Conservation (phyloP, 1,284 basidiomycete species). For the Leccinum olivaceoglutinosum region DNA sequence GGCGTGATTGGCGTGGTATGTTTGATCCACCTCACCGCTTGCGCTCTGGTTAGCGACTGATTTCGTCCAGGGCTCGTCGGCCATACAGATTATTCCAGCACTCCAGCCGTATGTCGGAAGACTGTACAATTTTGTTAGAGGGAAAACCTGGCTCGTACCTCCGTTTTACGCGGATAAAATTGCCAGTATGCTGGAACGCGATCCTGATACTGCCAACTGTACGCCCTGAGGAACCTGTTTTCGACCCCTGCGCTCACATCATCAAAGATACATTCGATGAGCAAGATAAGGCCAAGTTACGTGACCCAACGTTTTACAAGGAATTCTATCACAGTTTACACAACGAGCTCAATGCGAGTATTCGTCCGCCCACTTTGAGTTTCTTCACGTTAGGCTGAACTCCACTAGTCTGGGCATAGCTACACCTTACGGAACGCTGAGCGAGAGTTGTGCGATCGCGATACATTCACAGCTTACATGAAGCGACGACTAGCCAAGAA, state of each 20-base stretch:
- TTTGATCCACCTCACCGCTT: background rate
- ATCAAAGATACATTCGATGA: constrained; percentile 45
- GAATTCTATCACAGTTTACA: constrained; percentile 49
- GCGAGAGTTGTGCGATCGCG: constrained; percentile 33
- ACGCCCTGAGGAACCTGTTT: constrained; percentile 11
- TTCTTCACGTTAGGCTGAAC: background rate
- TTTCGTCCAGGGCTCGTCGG: constrained; percentile 52
- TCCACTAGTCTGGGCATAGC: constrained; percentile 39
- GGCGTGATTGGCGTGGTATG: constrained; percentile 58
- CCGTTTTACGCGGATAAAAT: constrained; percentile 38
- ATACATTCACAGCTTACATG: constrained; percentile 46
- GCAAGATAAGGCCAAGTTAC: constrained; percentile 46
- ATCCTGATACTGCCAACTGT: constrained; percentile 39
- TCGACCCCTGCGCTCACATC: background rate
- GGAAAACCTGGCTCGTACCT: constrained; percentile 56
- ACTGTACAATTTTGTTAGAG: constrained; percentile 54
- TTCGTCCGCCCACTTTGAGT: background rate
- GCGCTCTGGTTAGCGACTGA: background rate
- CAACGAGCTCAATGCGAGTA: constrained; percentile 43
- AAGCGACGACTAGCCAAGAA: constrained; percentile 45
- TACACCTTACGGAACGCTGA: constrained; percentile 41
- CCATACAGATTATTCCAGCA: constrained; percentile 57
- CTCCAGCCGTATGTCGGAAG: constrained; percentile 49
- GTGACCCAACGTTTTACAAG: constrained; percentile 41
- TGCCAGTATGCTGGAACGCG: constrained; percentile 33